These are phyloP conservation scores for Aureobasidium leucospermi DNA, from an alignment of 2,329 filamentous ascomycete genomes.

Conservation along the genomic window DNA sequence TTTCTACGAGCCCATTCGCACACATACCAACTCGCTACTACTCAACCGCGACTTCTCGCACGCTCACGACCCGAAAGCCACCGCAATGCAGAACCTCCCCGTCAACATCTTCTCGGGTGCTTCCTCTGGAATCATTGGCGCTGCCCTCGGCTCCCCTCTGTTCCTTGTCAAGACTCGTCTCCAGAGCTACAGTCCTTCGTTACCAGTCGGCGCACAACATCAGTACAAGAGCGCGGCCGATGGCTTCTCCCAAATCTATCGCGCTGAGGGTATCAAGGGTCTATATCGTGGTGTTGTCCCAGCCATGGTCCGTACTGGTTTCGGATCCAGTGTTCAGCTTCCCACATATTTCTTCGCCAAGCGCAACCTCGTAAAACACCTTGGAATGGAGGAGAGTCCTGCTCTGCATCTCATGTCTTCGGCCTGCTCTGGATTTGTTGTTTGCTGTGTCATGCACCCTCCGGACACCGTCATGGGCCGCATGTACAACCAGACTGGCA, in stretches of 20 bases:
- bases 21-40: slow-evolving; percentile 37
- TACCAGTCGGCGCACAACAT: slow-evolving; percentile 96
- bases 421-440: slow-evolving; percentile 85
- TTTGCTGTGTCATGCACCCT: slow-evolving; percentile 97
- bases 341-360: slow-evolving; percentile 99
- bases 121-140: slow-evolving; percentile 79
- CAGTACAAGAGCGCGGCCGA: slow-evolving; percentile 79
- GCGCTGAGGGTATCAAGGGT: slow-evolving; percentile 66
- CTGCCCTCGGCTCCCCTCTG: slow-evolving; percentile 88
- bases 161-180: slow-evolving; percentile 96
- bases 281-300: slow-evolving; percentile 86
- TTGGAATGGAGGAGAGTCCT: slow-evolving; percentile 85
- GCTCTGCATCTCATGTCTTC: slow-evolving; percentile 84
- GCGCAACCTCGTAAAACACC: slow-evolving; percentile 69
- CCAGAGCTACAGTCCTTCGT: slow-evolving; percentile 86
- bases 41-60: slow-evolving; percentile 61
- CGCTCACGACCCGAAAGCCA: slow-evolving; percentile 34
- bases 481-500: slow-evolving; percentile 97
- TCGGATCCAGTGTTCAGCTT: slow-evolving; percentile 90
- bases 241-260: slow-evolving; percentile 73
- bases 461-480: slow-evolving; percentile 99
- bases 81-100: slow-evolving; percentile 64
- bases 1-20: slow-evolving; percentile 93
- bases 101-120: slow-evolving; percentile 95
- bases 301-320: slow-evolving; percentile 92